Evolutionary conservation across 345 rosid genomes (phyloP).

Genomic region (Murraya koenigii): DNA sequence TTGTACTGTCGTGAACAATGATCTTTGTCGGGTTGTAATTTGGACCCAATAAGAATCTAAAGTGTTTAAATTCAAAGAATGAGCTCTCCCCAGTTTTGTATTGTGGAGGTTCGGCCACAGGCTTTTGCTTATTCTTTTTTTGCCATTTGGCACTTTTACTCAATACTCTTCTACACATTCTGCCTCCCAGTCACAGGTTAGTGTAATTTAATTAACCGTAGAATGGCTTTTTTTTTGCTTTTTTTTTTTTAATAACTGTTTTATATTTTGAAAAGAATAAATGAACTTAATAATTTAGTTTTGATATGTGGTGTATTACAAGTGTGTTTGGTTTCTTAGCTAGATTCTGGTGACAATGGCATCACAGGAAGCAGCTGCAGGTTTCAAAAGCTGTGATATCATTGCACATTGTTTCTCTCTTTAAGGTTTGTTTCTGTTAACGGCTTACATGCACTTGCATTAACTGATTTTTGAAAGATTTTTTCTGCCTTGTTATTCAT

Average conservation of each 20-base stretch:
- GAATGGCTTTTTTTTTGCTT: fast-evolving
- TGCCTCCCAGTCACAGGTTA: constrained; percentile 18
- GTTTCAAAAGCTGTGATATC: neutral
- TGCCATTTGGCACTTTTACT: constrained; percentile 27
- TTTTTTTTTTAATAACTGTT: too few relatives aligned
- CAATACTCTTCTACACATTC: constrained; percentile 14
- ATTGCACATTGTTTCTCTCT: neutral
- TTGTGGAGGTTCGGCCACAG: constrained; percentile 19
- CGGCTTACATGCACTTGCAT: neutral
- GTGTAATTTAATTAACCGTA: too few relatives aligned
- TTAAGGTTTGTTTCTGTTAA: constrained; percentile 11
- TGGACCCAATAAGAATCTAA: constrained; percentile 16
- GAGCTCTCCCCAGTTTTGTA: constrained; percentile 4
- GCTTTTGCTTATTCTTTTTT: neutral
- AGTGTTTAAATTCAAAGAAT: constrained; percentile 29
- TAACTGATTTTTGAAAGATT: neutral
- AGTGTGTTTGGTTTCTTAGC: constrained; percentile 4
- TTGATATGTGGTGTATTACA: neutral
- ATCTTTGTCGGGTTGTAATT: constrained; percentile 24
- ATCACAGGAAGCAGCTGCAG: constrained; percentile 15
- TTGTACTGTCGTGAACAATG: neutral
- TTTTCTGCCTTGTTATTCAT: too few relatives aligned
- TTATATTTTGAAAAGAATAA: too few relatives aligned
- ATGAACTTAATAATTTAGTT: neutral
- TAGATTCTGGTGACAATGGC: constrained; percentile 13